A percentile compares a stretch with the other conserved stretches of the same genome.
Evolutionary conservation across 257 asterid species (phyloP).

Genomic region (Solanum bulbocastanum): DNA sequence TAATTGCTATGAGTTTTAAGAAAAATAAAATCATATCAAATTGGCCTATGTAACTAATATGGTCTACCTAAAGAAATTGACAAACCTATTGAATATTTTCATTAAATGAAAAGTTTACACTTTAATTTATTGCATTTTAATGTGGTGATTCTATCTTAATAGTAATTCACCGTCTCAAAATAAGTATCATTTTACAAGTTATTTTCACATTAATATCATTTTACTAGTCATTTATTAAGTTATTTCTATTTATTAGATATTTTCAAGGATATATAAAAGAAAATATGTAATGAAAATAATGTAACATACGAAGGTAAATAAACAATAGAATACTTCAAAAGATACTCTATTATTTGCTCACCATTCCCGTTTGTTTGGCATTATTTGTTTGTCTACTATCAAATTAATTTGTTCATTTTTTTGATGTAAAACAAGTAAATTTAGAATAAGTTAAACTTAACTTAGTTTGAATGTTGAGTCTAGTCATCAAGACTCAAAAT

Average conservation of each 20-base stretch:
- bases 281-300: no score
- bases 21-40: background rate
- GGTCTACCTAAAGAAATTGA: background rate
- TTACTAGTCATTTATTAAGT: background rate
- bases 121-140: background rate
- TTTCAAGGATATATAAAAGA: background rate
- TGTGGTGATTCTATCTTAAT: background rate
- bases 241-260: no score
- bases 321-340: background rate
- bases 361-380: background rate
- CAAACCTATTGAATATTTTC: background rate
- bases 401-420: background rate
- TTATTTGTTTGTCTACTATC: background rate
- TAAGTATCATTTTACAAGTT: background rate
- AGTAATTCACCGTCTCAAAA: rapidly evolving
- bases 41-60: background rate
- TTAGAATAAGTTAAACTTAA: background rate
- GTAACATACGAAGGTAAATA: background rate
- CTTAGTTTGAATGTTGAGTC: background rate
- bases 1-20: background rate
- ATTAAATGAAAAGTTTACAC: background rate
- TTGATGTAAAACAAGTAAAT: background rate
- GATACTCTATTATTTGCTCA: background rate
- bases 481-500: no score
- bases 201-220: background rate